These are phyloP conservation scores for Ustilago nuda DNA, from an alignment of 1,284 basidiomycete species.

Conservation along the genomic window DNA sequence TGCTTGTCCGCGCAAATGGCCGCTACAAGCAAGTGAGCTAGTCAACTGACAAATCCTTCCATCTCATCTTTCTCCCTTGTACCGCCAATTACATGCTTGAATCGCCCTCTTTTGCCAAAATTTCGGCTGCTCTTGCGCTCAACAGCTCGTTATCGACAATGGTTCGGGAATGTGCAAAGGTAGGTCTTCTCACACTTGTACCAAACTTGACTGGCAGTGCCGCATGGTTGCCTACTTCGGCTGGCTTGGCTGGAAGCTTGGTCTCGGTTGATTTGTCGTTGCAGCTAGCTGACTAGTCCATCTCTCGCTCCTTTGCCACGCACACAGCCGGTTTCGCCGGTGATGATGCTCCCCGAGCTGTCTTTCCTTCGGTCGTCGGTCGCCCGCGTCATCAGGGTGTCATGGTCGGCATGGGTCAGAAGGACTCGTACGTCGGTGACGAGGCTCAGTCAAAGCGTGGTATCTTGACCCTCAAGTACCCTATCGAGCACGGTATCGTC, in stretches of 20 bases:
- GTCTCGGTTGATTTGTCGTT: background rate
- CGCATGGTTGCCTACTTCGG: background rate
- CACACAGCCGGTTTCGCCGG: conserved; percentile 74
- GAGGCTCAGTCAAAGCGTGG: conserved; percentile 96
- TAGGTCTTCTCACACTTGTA: conserved; percentile 21
- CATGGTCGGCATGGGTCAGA: conserved; percentile 76
- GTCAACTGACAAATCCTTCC: conserved; percentile 14
- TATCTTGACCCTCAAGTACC: conserved; percentile 85
- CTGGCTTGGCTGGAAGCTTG: background rate
- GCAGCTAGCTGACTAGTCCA: conserved; percentile 8
- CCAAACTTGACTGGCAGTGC: background rate
- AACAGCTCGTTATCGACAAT: conserved; percentile 69
- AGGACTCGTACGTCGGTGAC: conserved; percentile 73
- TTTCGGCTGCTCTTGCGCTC: background rate
- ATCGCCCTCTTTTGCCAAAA: conserved; percentile 6
- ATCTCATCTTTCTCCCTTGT: background rate
- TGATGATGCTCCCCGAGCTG: conserved; percentile 81
- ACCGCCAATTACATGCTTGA: background rate
- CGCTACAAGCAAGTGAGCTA: background rate
- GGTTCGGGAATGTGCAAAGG: conserved; percentile 70
- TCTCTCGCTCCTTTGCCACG: background rate
- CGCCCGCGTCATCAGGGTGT: conserved; percentile 92
- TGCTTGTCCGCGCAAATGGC: background rate
- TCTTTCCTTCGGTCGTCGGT: conserved; percentile 83
- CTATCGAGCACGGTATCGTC: conserved; percentile 77